These are phyloP conservation scores for Adiantum capillusveneris DNA, from an alignment of 75 land plant species.

Conservation along the genomic window DNA sequence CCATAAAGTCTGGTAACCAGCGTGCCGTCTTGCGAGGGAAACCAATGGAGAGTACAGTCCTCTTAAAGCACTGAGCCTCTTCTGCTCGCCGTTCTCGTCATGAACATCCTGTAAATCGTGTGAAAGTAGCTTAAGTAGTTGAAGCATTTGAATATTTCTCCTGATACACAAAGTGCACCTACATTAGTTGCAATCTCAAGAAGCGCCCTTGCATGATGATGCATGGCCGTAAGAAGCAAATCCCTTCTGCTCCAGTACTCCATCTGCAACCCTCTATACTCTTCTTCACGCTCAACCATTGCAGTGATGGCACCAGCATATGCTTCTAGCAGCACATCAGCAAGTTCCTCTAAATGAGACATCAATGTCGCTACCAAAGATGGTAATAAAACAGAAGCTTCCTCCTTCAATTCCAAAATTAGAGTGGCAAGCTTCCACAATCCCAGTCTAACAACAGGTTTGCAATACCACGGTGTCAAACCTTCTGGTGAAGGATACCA, in stretches of 20 bases:
- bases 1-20: conserved; percentile 76
- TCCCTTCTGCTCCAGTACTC: conserved; percentile 75
- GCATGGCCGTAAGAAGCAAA: conserved; percentile 56
- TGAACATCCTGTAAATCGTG: conserved; percentile 14
- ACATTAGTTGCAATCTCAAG: conserved; percentile 40
- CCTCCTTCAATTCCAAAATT: conserved; percentile 56
- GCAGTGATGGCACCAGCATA: conserved; percentile 70
- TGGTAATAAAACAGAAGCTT: conserved; percentile 37
- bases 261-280: conserved; percentile 46
- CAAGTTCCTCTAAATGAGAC: conserved; percentile 48
- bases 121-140: neutral
- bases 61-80: conserved; percentile 33
- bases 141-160: neutral
- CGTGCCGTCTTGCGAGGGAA: conserved; percentile 73
- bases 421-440: conserved; percentile 67
- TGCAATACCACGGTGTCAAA: conserved; percentile 82
- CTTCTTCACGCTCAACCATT: conserved; percentile 78
- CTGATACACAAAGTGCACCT: conserved; percentile 36
- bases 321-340: conserved; percentile 76
- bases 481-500: conserved; percentile 98
- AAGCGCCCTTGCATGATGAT: conserved; percentile 47
- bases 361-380: conserved; percentile 37
- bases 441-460: conserved; percentile 63
- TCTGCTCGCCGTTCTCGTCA: conserved; percentile 27
- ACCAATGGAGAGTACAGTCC: conserved; percentile 44